Evolutionary conservation across 345 rosid genomes (phyloP).

Genomic region (Linum usitatissimum): DNA sequence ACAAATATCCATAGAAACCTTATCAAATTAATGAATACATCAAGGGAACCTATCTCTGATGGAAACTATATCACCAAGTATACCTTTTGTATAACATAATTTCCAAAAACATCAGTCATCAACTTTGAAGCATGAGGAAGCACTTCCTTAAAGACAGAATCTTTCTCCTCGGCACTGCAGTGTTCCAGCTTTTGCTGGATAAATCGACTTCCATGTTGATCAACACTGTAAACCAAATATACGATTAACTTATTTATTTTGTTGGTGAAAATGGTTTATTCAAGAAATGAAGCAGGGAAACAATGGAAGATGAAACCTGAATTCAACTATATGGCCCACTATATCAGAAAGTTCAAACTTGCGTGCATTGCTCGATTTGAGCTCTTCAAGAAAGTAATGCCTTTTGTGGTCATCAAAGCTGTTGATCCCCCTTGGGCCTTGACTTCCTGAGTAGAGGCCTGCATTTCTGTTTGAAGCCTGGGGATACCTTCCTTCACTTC

Average conservation of each 20-base stretch:
- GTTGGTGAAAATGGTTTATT: too few relatives aligned
- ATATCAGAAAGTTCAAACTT: conserved; percentile 20
- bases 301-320: conserved; percentile 8
- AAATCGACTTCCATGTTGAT: conserved; percentile 98
- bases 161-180: conserved; percentile 68
- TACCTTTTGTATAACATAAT: conserved; percentile 96
- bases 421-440: conserved; percentile 11
- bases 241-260: not conserved
- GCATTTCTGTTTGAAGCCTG: conserved; percentile 12
- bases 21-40: not conserved
- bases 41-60: conserved; percentile 13
- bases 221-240: conserved; percentile 44
- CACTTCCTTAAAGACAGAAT: conserved; percentile 77
- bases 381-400: conserved; percentile 20
- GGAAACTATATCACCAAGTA: conserved; percentile 10
- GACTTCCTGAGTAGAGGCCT: conserved; percentile 16
- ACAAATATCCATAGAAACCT: conserved; percentile 1
- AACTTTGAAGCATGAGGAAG: conserved; percentile 77
- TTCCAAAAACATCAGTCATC: conserved; percentile 97
- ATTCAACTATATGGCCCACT: conserved; percentile 18
- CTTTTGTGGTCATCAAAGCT: conserved; percentile 18
- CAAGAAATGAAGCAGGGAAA: not conserved
- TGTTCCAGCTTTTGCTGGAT: conserved; percentile 94
- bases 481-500: conserved; percentile 12
- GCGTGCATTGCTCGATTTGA: conserved; percentile 20